Conservation (phyloP, 805 yeast genomes). For the Spathaspora gorwiae region DNA sequence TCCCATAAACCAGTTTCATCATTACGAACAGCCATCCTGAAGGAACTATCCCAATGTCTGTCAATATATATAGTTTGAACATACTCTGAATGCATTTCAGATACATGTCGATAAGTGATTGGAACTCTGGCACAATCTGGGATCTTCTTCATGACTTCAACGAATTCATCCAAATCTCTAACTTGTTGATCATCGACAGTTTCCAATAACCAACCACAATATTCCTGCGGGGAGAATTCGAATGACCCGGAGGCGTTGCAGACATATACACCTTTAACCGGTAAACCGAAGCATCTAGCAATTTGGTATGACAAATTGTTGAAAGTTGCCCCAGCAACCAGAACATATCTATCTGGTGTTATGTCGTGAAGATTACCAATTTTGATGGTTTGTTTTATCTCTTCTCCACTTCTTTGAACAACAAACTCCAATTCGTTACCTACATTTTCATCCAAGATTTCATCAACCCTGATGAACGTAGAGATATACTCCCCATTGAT, state of each 20-base stretch:
- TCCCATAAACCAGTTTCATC: conserved; percentile 57
- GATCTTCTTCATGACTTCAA: conserved; percentile 70
- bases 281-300: conserved; percentile 79
- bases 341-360: conserved; percentile 77
- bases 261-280: conserved; percentile 79
- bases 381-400: conserved; percentile 42
- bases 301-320: conserved; percentile 83
- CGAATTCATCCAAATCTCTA: conserved; percentile 68
- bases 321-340: conserved; percentile 83
- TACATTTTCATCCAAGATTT: conserved; percentile 67
- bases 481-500: conserved; percentile 62
- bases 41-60: conserved; percentile 78
- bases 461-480: conserved; percentile 77
- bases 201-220: conserved; percentile 77
- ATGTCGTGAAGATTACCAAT: conserved; percentile 78
- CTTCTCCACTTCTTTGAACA: conserved; percentile 72
- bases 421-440: conserved; percentile 53
- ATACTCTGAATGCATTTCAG: conserved; percentile 73
- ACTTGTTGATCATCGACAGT: conserved; percentile 71
- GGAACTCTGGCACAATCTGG: conserved; percentile 75
- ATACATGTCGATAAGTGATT: conserved; percentile 67
- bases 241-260: conserved; percentile 78
- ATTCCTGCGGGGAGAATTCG: conserved; percentile 51
- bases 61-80: conserved; percentile 68
- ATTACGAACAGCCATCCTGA: conserved; percentile 62